Evolutionary conservation across 1,284 basidiomycete genomes (phyloP), one percentile per base, ranked within the genome.

Genomic region (Cystobasidium pallidum): DNA sequence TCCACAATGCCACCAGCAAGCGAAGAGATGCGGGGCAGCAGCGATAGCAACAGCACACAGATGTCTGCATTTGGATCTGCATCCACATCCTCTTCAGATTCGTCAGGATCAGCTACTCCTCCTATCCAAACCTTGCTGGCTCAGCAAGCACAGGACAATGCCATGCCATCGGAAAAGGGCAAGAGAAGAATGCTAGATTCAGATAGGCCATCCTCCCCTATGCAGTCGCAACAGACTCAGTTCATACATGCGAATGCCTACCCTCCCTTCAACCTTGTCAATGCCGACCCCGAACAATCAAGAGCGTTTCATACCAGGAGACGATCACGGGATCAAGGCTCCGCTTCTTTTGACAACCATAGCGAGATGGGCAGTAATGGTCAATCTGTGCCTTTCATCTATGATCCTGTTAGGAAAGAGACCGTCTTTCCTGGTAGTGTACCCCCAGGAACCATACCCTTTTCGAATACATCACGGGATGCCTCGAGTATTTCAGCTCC

Each of bases 181-280:
- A 67, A 67, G 28, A 39, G 66, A n/a, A 24, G 66, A 51, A 58
- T 58, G 52, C 39, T 67, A 15, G 66, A 67, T 19, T 41, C 28
- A 13, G 52, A 67, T 32, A 67, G 41, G n/a, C 19, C 30, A 3
- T 19, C 24, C 3, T 43, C 43, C 11, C 43, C 43, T 45, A 15
- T 19, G 4, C 17, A 58, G 30, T 52, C 3, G 39, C 54, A 41
- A n/a, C 57, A 52, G 26, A 57, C 43, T 28, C 64, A 57, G 3
- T 66, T 49, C 43, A 61, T 70, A 30, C 67, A 58, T 26, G 57
- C 67, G 19, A 61, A 70, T 54, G 32, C 67, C 13, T 70, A 70
- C 21, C 67, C 67, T 13, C 67, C 67, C 15, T 58, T 70, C 43
- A 61, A 70, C 32, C 45, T 70, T 3, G 67, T 51, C 30, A 70